Percentiles rank a stretch among this genome's conserved stretches.
These are phyloP conservation scores for Helianthus tuberosus DNA, from an alignment of 129 eudicot species.

Conservation along the genomic window DNA sequence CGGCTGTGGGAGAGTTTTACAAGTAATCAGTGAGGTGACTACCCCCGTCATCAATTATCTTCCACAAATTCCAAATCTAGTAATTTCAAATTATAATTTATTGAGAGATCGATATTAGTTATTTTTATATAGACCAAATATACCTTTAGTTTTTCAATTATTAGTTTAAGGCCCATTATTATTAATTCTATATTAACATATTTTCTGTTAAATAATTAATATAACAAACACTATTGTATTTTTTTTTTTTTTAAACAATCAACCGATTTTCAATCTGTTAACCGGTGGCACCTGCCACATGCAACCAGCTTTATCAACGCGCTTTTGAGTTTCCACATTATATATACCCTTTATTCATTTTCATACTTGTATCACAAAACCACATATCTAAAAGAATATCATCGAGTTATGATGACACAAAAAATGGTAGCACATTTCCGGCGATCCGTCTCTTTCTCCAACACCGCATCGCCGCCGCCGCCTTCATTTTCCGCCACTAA, in stretches of 20 bases:
- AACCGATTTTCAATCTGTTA: constrained; percentile 21
- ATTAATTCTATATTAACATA: not conserved
- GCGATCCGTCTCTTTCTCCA: constrained; percentile 60
- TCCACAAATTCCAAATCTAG: too few relatives aligned
- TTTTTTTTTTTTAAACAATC: not conserved
- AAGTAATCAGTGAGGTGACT: too few relatives aligned
- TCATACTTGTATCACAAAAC: constrained; percentile 1
- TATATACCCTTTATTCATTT: constrained; percentile 14
- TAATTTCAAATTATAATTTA: too few relatives aligned
- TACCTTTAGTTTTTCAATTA: not conserved
- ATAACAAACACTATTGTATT: not conserved
- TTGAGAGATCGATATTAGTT: too few relatives aligned
- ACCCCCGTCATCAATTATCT: too few relatives aligned
- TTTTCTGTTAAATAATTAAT: not conserved
- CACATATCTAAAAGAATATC: not conserved
- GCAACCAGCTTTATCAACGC: constrained; percentile 38
- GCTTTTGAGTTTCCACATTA: constrained; percentile 30
- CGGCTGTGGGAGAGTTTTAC: too few relatives aligned
- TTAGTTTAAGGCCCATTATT: not conserved
- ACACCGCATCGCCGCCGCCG: constrained; percentile 39
- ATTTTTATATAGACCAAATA: too few relatives aligned
- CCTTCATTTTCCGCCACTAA: constrained; percentile 21
- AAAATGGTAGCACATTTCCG: constrained; percentile 71
- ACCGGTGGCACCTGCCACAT: constrained; percentile 23
- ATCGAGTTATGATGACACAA: constrained; percentile 43